Evolutionary conservation across 2,329 filamentous ascomycete genomes (phyloP).

Genomic region (Camptophora hylomeconis): DNA sequence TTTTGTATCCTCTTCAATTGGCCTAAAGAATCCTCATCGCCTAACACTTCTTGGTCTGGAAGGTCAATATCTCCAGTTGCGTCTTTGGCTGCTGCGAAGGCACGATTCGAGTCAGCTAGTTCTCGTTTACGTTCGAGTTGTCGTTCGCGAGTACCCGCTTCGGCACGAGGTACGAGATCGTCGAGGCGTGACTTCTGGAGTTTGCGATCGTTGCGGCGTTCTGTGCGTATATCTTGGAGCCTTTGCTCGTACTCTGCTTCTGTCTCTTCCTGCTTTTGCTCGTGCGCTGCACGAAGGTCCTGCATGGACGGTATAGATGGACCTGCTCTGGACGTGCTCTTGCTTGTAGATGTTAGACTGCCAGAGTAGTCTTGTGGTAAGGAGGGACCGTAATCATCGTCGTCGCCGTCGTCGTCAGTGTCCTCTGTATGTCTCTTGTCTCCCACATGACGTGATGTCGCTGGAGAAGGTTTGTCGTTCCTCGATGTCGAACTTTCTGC

Average conservation of each 20-base stretch:
- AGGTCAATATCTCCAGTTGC: conserved; percentile 45
- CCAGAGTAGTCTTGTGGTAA: conserved; percentile 23
- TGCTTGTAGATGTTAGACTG: conserved; percentile 18
- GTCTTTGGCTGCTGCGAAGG: conserved; percentile 49
- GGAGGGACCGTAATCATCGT: conserved; percentile 49
- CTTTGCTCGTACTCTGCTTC: conserved; percentile 36
- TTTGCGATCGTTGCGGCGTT: conserved; percentile 51
- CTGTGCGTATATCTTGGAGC: conserved; percentile 42
- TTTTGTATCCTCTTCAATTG: conserved; percentile 53
- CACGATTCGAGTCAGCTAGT: conserved; percentile 56
- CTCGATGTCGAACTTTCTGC: conserved; percentile 13
- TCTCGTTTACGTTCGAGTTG: conserved; percentile 74
- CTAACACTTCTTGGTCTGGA: conserved; percentile 64
- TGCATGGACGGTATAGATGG: conserved; percentile 56
- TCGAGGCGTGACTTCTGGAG: conserved; percentile 61
- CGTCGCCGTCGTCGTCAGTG: conserved; percentile 38
- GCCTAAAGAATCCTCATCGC: conserved; percentile 45
- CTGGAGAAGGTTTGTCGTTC: conserved; percentile 8
- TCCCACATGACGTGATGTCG: no score
- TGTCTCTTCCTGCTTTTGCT: conserved; percentile 27
- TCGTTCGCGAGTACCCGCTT: conserved; percentile 69
- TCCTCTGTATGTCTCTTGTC: conserved; percentile 8
- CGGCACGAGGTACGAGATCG: conserved; percentile 70
- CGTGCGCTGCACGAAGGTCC: conserved; percentile 53
- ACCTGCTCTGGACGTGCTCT: conserved; percentile 26